These are phyloP conservation scores for Glebionis coronaria DNA, from an alignment of 129 eudicot species.

Conservation along the genomic window DNA sequence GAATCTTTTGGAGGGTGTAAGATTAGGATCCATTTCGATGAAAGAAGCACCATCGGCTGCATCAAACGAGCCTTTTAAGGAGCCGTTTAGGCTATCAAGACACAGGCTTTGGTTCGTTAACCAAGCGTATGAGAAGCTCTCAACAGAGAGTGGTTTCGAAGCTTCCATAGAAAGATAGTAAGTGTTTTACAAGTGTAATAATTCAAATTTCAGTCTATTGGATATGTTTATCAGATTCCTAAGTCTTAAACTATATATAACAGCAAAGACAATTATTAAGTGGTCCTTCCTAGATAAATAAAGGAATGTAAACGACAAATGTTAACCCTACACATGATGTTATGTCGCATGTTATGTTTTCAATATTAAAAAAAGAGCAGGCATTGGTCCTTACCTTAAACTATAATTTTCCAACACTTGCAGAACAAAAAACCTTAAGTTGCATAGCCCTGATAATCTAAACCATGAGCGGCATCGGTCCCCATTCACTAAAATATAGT, in stretches of 20 bases:
- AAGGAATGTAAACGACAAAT: constrained; percentile 35
- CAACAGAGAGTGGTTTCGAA: constrained; percentile 59
- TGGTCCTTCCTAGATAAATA: constrained; percentile 27
- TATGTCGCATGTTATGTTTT: constrained; percentile 33
- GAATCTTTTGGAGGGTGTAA: constrained; percentile 78
- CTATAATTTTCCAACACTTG: constrained; percentile 10
- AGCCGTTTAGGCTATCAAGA: constrained; percentile 36
- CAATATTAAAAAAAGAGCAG: constrained; percentile 20
- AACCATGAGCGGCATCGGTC: background rate
- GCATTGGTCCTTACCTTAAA: constrained; percentile 19
- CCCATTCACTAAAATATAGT: background rate
- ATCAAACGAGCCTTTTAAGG: constrained; percentile 55
- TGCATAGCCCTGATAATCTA: background rate
- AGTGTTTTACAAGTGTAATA: background rate
- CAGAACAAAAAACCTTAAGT: background rate
- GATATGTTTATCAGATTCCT: constrained; percentile 1
- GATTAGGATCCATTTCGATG: constrained; percentile 88
- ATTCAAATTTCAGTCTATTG: background rate
- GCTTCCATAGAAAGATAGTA: constrained; percentile 39
- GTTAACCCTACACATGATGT: constrained; percentile 63
- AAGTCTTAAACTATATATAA: constrained; percentile 13
- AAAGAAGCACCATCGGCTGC: constrained; percentile 56
- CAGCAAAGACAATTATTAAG: constrained; percentile 27
- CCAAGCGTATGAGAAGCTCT: constrained; percentile 87
- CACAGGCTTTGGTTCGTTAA: constrained; percentile 41